Evolutionary conservation across 441 rosid genomes (phyloP).

Genomic region (Erodium moschatum): DNA sequence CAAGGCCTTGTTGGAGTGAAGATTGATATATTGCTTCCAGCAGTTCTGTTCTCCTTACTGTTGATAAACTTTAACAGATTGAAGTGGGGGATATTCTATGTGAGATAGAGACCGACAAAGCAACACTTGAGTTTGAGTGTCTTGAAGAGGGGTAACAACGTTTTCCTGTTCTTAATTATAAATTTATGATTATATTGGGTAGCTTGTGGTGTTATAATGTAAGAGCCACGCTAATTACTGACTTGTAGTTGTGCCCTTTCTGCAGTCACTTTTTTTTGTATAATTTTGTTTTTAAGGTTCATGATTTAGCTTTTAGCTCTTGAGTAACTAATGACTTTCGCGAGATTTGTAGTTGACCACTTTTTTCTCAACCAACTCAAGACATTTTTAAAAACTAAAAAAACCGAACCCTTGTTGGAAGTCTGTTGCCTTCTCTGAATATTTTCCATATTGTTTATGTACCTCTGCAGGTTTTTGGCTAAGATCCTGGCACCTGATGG

Average conservation of each 20-base stretch:
- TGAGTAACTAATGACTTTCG: too few species aligned
- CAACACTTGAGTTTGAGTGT: conserved; percentile 84
- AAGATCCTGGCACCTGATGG: conserved; percentile 81
- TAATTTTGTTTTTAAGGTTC: too few species aligned
- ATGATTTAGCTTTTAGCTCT: too few species aligned
- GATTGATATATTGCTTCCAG: conserved; percentile 16
- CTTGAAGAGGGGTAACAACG: conserved; percentile 80
- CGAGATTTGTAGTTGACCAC: not conserved
- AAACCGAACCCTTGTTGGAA: not conserved
- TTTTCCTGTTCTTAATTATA: conserved; percentile 15
- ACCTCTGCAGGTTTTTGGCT: conserved; percentile 63
- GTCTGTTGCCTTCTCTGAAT: not conserved
- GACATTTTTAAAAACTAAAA: too few species aligned
- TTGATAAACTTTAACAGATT: conserved; percentile 49
- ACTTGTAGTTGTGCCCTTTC: not conserved
- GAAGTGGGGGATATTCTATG: conserved; percentile 86
- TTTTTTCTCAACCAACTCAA: too few species aligned
- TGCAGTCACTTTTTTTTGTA: too few species aligned
- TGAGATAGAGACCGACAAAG: conserved; percentile 96
- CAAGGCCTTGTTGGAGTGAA: conserved; percentile 11
- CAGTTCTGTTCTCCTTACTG: conserved; percentile 15
- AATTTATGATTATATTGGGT: too few species aligned
- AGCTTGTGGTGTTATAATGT: not conserved
- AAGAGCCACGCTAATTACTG: not conserved
- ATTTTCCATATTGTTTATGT: not conserved